Base-by-base conservation (phyloP, 2,329 filamentous ascomycete genomes). In the Aureobasidium melanogenum region DNA sequence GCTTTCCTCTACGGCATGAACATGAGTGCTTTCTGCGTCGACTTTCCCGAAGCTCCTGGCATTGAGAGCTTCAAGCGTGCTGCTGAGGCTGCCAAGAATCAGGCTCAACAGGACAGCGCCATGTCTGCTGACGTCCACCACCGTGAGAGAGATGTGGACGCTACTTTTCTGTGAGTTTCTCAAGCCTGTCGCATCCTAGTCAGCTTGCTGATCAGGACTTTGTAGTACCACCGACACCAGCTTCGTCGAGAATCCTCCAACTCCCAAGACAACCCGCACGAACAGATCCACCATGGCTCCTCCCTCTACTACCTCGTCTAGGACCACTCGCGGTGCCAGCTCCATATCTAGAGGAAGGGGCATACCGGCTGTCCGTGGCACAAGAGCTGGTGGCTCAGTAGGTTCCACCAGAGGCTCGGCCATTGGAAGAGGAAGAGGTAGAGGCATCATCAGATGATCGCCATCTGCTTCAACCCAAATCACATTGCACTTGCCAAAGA, bases 11-110 rank as follows among this genome's bases (percentile, higher is more conserved):
- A 97, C 69, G 94, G 94, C 1, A 75, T 99, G 72, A 97, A 97
- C 71, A 97, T 99, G 92, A 97, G 97, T 74, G 94, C 94, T 1
- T 99, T 97, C 73, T 97, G 93, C 73, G 92, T 97, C 34, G 94
- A 99, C 73, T 99, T 97, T 66, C 89, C 91, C 0, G 94, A 99
- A 84, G 91, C 56, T 57, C 64, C 57, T 47, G 63, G 46, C 34
- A 28, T 58, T 26, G 59, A 63, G 26, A 54, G 46, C 41, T 59
- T 57, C 57, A 61, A 41, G 62, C 62, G 52, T 54, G 50, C 54
- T 17, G 56, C 34, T 30, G 60, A 62, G 43, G 56, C 56, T 17
- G 56, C 56, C 2, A 50, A 28, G 24, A 59, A 59, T 12, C 54
- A 57, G 30, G 54, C 54, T 2, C 39, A 57, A 1, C 56, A 59